Evolutionary conservation across 768 basidiomycete species (phyloP), one percentile per base, ranked within the genome.

Genomic region (Trametes cinnabarina): DNA sequence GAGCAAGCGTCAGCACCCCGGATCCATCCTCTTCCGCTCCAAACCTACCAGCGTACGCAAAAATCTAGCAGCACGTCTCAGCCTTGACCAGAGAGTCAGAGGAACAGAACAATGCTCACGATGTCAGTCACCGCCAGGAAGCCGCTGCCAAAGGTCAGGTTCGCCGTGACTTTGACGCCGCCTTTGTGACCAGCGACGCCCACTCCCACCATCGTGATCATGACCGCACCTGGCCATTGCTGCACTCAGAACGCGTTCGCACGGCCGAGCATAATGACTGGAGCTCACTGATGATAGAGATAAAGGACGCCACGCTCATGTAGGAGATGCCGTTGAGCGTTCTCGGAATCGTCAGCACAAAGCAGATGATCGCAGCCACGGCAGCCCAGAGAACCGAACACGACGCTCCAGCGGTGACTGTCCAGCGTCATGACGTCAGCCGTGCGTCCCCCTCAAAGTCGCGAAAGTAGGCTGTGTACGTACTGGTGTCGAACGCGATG

Each of bases 191-290:
- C 69, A 1, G 55, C 57, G 23, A 71, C 48, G 23, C 69, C 65
- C 2, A 71, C 69, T 9, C 69, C 69, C 23, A 71, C 67, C 69
- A 71, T 71, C 6, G 69, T 71, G 35, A 71, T 71, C 40, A 71
- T n/a, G 17, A 71, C 54, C 6, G 69, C 66, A 50, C 63, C 69
- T 68, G 46, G 14, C 20, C 17, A 52, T 35, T 8, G 28, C 11
- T 49, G 11, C 34, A 23, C 6, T 40, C 9, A 49, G 11, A 9
- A 25, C 4, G 8, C 4, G 3, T 10, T n/a, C 1, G 50, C 26
- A n/a, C 14, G 1, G 14, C 34, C 30, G 30, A 12, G 30, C n/a
- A n/a, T 32, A 32, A 20, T 17, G 23, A 20, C 3, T 12, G n/a
- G 12, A 5, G 62, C 68, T 14, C 40, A 67, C 68, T 37, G 19